Conservation (phyloP, 495 filamentous ascomycete genomes). For the Pyrenula aspistea region DNA sequence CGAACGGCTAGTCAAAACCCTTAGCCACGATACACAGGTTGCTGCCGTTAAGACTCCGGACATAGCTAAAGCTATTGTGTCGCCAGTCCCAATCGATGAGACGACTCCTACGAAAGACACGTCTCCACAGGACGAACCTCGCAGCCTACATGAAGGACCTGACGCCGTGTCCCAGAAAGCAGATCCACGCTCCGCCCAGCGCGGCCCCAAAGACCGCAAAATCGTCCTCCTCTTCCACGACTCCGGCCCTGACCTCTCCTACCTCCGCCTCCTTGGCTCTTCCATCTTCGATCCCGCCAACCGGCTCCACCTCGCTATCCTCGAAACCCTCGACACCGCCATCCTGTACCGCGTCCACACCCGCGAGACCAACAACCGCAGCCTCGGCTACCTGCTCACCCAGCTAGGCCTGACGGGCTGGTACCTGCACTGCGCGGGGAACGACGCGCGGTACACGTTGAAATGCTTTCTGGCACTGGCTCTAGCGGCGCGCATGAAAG, state of each 20-base stretch:
- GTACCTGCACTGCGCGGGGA: conserved; percentile 85
- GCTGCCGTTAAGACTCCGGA: neutral
- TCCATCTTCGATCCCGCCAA: conserved; percentile 6
- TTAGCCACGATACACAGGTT: neutral
- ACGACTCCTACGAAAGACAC: neutral
- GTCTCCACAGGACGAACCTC: conserved; percentile 2
- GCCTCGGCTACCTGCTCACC: conserved; percentile 47
- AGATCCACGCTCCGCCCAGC: neutral
- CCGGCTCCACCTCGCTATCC: conserved; percentile 30
- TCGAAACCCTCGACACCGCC: conserved; percentile 60
- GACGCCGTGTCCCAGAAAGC: conserved; percentile 1
- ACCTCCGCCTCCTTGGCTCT: conserved; percentile 49
- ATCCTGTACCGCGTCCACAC: conserved; percentile 49
- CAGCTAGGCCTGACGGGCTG: conserved; percentile 48
- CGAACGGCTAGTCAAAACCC: neutral
- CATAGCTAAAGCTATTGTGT: neutral
- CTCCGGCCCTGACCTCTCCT: conserved; percentile 49
- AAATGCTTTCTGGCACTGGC: conserved; percentile 46
- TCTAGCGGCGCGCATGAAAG: neutral
- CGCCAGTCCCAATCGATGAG: neutral
- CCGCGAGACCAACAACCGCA: conserved; percentile 32
- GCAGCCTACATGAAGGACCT: neutral
- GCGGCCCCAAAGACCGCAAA: conserved; percentile 26
- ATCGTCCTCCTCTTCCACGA: conserved; percentile 75
- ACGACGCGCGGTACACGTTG: conserved; percentile 81